A percentile compares a stretch with the other conserved stretches of the same genome.
Conservation (phyloP, 2,329 filamentous ascomycete genomes). For the Sordariomycetes sp. region DNA sequence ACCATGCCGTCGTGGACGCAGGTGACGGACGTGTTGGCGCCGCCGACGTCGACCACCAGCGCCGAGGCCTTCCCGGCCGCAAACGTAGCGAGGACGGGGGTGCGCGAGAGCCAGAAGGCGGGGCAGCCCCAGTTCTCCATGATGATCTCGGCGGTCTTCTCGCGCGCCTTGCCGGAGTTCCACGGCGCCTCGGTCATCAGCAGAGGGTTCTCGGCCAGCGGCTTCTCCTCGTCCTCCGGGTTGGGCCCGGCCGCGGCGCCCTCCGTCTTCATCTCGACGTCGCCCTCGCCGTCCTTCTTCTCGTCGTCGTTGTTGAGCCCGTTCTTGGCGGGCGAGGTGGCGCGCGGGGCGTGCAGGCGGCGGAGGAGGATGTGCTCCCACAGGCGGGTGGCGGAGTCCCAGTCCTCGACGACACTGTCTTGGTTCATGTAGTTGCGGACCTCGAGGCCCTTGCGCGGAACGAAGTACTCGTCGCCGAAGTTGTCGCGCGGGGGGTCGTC, state of each 20-base stretch:
- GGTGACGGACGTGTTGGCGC: constrained; percentile 77
- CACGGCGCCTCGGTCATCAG: constrained; percentile 91
- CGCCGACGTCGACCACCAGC: constrained; percentile 84
- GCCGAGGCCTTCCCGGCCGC: constrained; percentile 88
- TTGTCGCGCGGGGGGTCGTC: constrained; percentile 43
- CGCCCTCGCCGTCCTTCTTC: constrained; percentile 48
- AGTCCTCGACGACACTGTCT: constrained; percentile 89
- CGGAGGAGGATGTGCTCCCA: constrained; percentile 93
- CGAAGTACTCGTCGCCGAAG: constrained; percentile 86
- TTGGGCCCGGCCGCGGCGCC: constrained; percentile 14
- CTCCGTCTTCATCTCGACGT: constrained; percentile 53
- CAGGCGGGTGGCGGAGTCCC: constrained; percentile 79
- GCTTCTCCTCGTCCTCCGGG: constrained; percentile 52
- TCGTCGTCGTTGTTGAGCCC: constrained; percentile 56
- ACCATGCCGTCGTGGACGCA: constrained; percentile 93
- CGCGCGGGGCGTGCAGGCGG: constrained; percentile 64
- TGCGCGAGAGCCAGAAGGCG: constrained; percentile 87
- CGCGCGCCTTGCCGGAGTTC: constrained; percentile 78
- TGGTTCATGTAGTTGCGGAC: constrained; percentile 86
- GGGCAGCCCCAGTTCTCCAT: constrained; percentile 97
- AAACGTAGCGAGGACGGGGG: constrained; percentile 82
- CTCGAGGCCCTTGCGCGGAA: constrained; percentile 65
- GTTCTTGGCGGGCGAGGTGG: constrained; percentile 61
- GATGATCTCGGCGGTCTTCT: constrained; percentile 90
- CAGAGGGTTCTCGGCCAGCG: constrained; percentile 79